Conservation (phyloP, 2,329 filamentous ascomycete genomes). For the Onygenales sp. region DNA sequence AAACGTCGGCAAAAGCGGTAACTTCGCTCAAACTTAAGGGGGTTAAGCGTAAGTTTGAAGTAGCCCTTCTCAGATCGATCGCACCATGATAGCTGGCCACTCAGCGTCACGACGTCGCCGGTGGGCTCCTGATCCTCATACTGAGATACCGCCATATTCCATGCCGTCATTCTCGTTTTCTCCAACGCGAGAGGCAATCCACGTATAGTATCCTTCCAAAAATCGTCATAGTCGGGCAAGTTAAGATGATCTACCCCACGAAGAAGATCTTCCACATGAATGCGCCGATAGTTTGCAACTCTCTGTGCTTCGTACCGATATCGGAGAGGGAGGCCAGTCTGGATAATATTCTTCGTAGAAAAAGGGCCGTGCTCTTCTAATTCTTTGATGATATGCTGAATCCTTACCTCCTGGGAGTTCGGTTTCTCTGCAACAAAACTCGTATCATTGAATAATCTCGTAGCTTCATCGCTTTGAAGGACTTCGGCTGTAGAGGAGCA, state of each 20-base stretch:
- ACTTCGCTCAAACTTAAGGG: constrained; percentile 31
- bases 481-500: neutral
- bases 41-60: constrained; percentile 31
- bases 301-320: constrained; percentile 31
- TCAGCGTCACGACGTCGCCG: constrained; percentile 30
- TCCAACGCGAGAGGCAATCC: constrained; percentile 18
- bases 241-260: constrained; percentile 8
- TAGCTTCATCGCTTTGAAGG: neutral
- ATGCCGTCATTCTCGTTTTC: constrained; percentile 20
- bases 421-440: neutral
- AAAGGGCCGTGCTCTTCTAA: constrained; percentile 29
- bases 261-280: constrained; percentile 21
- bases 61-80: constrained; percentile 21
- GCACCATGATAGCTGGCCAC: constrained; percentile 32
- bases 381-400: constrained; percentile 18
- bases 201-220: constrained; percentile 25
- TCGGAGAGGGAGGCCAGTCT: constrained; percentile 21
- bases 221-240: constrained; percentile 17
- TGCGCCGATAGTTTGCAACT: constrained; percentile 20
- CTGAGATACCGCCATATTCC: constrained; percentile 24
- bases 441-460: neutral
- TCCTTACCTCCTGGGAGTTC: constrained; percentile 5
- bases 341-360: constrained; percentile 17
- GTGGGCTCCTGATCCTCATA: constrained; percentile 20
- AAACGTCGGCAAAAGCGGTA: constrained; percentile 39